A percentile compares a stretch with the other conserved stretches of the same genome.
These are phyloP conservation scores for Dactylorhiza incarnata DNA, from an alignment of 106 monocot genomes.

Conservation along the genomic window DNA sequence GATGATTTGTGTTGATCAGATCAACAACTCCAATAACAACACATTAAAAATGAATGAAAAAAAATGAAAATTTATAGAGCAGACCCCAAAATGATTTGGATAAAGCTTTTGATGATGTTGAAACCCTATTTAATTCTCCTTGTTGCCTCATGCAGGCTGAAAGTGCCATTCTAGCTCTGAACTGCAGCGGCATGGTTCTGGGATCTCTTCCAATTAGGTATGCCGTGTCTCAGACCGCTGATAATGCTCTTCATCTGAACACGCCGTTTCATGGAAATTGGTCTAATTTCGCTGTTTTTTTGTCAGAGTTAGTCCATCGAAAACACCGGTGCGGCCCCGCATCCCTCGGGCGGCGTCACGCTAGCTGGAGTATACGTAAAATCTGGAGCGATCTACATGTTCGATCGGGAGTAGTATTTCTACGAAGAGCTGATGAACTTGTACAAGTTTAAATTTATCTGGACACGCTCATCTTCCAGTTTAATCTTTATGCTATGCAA, in stretches of 20 bases:
- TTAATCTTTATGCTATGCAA: neutral
- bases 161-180: slow-evolving; percentile 48
- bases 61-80: no score
- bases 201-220: slow-evolving; percentile 62
- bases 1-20: no score
- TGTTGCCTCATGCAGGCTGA: slow-evolving; percentile 27
- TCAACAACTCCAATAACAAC: no score
- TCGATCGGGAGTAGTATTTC: neutral
- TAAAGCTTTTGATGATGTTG: no score
- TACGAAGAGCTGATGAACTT: slow-evolving; percentile 4
- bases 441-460: neutral
- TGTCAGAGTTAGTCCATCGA: slow-evolving; percentile 64
- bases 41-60: no score
- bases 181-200: slow-evolving; percentile 47
- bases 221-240: neutral
- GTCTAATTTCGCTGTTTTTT: neutral
- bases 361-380: slow-evolving; percentile 9
- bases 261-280: neutral
- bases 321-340: slow-evolving; percentile 57
- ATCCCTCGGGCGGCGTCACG: slow-evolving; percentile 9
- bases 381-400: neutral
- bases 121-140: neutral
- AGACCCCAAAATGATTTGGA: no score
- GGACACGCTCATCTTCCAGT: slow-evolving; percentile 4
- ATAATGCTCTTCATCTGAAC: neutral